Evolutionary conservation across 805 yeast species (phyloP).

Genomic region (Hanseniaspora occidentalis): DNA sequence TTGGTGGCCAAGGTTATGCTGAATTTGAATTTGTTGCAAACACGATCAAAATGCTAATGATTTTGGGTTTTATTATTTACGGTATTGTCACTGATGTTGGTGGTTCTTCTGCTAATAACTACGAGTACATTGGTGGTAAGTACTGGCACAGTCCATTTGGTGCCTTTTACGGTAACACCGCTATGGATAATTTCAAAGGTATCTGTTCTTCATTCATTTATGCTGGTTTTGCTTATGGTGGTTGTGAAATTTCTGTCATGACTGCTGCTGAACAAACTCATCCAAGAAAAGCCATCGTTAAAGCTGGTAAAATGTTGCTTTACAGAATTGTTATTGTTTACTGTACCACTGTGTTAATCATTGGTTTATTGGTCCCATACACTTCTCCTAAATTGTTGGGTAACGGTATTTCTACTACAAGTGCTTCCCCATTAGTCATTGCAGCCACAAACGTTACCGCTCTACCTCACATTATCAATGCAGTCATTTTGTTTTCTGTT

Average conservation of each 20-base stretch:
- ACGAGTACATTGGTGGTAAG: constrained; percentile 37
- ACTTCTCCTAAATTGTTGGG: constrained; percentile 30
- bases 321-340: constrained; percentile 44
- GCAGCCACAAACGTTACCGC: constrained; percentile 42
- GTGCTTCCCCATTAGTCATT: constrained; percentile 37
- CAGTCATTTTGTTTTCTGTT: constrained; percentile 59
- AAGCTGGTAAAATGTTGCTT: constrained; percentile 40
- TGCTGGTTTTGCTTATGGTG: constrained; percentile 50
- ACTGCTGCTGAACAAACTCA: constrained; percentile 35
- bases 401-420: constrained; percentile 28
- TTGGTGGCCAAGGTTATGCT: constrained; percentile 49
- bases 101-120: constrained; percentile 41
- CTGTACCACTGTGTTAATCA: constrained; percentile 36
- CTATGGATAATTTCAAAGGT: constrained; percentile 41
- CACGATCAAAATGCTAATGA: constrained; percentile 42
- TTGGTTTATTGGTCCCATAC: constrained; percentile 48
- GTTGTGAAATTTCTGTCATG: constrained; percentile 43
- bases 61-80: constrained; percentile 46
- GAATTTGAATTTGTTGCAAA: constrained; percentile 59
- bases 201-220: constrained; percentile 39
- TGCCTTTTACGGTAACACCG: constrained; percentile 27
- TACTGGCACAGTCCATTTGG: constrained; percentile 42
- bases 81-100: constrained; percentile 44
- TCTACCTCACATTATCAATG: constrained; percentile 63
- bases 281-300: constrained; percentile 38